A percentile compares a stretch with the other conserved stretches of the same genome.
phyloP scores from a whole-genome alignment of 495 filamentous ascomycete genomes.

The Penicillium daleae region DNA sequence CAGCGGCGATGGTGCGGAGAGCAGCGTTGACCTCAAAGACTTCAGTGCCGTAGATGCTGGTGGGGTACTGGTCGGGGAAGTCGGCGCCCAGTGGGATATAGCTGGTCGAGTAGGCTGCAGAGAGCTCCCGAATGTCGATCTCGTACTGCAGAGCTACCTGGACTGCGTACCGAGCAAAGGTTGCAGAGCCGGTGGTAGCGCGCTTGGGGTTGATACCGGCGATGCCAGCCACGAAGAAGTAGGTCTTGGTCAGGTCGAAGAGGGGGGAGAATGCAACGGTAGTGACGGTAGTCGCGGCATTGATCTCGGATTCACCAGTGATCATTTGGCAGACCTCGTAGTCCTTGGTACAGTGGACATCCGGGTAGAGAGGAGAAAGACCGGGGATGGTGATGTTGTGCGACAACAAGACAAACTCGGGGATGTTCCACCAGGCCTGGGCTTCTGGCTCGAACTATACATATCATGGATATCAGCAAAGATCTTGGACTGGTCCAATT shows the following conservation, averaged over 20 bases:
- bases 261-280: constrained; percentile 59
- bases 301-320: constrained; percentile 68
- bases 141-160: constrained; percentile 78
- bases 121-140: constrained; percentile 71
- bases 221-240: constrained; percentile 74
- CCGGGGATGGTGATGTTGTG: constrained; percentile 70
- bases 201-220: constrained; percentile 71
- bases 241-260: constrained; percentile 71
- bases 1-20: constrained; percentile 59
- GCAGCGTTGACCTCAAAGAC: constrained; percentile 72
- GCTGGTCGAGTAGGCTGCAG: constrained; percentile 64
- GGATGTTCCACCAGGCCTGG: constrained; percentile 66
- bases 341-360: constrained; percentile 64
- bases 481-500: not conserved
- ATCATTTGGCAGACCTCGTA: constrained; percentile 64
- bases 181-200: constrained; percentile 63
- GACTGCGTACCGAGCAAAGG: constrained; percentile 68
- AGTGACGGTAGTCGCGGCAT: constrained; percentile 66
- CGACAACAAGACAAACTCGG: constrained; percentile 62
- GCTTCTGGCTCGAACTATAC: constrained; percentile 66
- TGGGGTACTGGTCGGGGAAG: constrained; percentile 61
- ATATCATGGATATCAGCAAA: constrained; percentile 4
- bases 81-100: constrained; percentile 66
- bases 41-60: constrained; percentile 72
- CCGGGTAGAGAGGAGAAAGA: constrained; percentile 65